phyloP scores from a whole-genome alignment of 2,329 filamentous ascomycete species.

The Penicillium palitans region DNA sequence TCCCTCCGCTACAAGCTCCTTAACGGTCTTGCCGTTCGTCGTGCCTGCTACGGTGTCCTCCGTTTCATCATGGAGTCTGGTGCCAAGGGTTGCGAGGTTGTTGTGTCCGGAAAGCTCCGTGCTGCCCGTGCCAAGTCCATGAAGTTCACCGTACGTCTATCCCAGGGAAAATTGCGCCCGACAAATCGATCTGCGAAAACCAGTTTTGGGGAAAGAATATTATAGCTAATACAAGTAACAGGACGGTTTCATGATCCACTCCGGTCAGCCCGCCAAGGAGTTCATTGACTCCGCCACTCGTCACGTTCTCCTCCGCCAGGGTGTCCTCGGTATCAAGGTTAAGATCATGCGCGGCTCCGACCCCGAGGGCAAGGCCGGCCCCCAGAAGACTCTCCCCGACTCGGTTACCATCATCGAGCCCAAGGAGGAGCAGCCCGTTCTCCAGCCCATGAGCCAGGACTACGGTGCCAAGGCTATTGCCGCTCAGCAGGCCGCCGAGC shows the following conservation, averaged over 20 bases:
- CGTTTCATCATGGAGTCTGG: conserved; percentile 99
- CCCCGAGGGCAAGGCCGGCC: conserved; percentile 97
- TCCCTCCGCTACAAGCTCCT: conserved; percentile 99
- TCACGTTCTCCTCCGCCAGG: conserved; percentile 99
- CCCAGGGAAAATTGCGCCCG: neutral
- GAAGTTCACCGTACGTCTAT: conserved; percentile 89
- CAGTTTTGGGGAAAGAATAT: neutral
- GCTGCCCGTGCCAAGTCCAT: conserved; percentile 99
- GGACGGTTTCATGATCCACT: conserved; percentile 99
- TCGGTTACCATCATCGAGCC: conserved; percentile 99
- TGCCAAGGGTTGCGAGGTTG: conserved; percentile 99
- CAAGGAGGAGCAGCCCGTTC: conserved; percentile 96
- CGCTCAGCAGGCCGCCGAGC: conserved; percentile 57
- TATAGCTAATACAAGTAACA: conserved; percentile 32
- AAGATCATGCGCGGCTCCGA: conserved; percentile 99
- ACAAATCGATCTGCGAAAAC: neutral
- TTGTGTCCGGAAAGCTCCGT: conserved; percentile 98
- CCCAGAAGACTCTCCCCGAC: conserved; percentile 95
- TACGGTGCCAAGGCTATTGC: conserved; percentile 89
- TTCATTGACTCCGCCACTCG: conserved; percentile 99
- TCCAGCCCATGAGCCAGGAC: conserved; percentile 96
- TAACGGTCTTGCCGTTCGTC: conserved; percentile 97
- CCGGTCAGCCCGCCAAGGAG: conserved; percentile 98
- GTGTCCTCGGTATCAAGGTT: conserved; percentile 99
- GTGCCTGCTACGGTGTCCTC: conserved; percentile 99